phyloP scores from a whole-genome alignment of 768 basidiomycete species.

The Tylopilus vinaceipallidus region DNA sequence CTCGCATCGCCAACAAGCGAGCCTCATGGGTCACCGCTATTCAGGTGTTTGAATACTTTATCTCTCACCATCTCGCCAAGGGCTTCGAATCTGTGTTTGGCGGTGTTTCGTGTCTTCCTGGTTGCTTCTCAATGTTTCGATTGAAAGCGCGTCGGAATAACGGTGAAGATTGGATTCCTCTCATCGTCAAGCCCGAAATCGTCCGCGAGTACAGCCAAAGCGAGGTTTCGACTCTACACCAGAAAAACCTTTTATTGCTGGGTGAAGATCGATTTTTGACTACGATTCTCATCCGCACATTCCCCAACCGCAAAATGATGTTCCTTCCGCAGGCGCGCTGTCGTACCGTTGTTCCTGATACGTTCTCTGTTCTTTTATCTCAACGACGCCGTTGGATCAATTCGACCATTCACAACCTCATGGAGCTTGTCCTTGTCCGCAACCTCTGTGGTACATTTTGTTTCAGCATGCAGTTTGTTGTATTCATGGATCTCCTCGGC shows the following conservation, averaged over 20 bases:
- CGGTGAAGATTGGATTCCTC: slow-evolving; percentile 96
- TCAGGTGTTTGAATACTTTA: slow-evolving; percentile 98
- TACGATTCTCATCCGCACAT: slow-evolving; percentile 92
- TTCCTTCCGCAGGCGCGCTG: slow-evolving; percentile 96
- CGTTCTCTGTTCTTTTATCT: slow-evolving; percentile 88
- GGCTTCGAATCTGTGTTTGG: slow-evolving; percentile 99
- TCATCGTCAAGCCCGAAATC: slow-evolving; percentile 96
- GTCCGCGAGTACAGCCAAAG: slow-evolving; percentile 96
- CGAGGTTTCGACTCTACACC: slow-evolving; percentile 91
- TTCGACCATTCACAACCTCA: slow-evolving; percentile 98
- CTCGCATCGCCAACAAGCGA: slow-evolving; percentile 97
- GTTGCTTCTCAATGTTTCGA: slow-evolving; percentile 99
- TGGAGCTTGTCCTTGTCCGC: slow-evolving; percentile 96
- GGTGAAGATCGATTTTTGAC: slow-evolving; percentile 99
- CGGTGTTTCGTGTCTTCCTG: slow-evolving; percentile 97
- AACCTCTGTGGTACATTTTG: slow-evolving; percentile 99
- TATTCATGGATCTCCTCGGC: slow-evolving; percentile 94
- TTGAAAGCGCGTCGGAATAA: slow-evolving; percentile 86
- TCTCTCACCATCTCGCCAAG: slow-evolving; percentile 97
- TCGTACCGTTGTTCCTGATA: slow-evolving; percentile 94
- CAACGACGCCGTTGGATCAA: slow-evolving; percentile 99
- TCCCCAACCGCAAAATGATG: slow-evolving; percentile 99
- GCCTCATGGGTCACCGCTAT: slow-evolving; percentile 98
- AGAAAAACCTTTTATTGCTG: slow-evolving; percentile 94
- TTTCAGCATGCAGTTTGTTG: slow-evolving; percentile 99